Percentiles rank a stretch among this genome's conserved stretches.
These are phyloP conservation scores for Aspergillus piperis DNA, from an alignment of 2,329 filamentous ascomycete genomes.

Conservation along the genomic window DNA sequence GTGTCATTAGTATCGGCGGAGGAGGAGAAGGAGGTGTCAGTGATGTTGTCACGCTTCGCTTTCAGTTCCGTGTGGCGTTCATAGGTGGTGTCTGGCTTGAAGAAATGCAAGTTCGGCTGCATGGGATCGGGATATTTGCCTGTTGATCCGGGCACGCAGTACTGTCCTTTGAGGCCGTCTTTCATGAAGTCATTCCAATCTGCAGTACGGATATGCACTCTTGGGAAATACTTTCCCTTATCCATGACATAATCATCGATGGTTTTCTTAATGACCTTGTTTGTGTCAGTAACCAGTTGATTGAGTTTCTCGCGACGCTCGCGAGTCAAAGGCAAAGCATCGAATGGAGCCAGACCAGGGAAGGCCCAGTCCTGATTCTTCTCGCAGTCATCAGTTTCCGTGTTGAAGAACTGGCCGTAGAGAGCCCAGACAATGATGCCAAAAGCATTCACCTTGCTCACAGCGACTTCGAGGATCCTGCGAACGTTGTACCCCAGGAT, in stretches of 20 bases:
- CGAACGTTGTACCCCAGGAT: constrained; percentile 6
- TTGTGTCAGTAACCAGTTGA: constrained; percentile 7
- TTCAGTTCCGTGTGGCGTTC: not conserved
- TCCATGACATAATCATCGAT: not conserved
- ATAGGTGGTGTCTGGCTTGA: constrained; percentile 28
- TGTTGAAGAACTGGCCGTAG: constrained; percentile 15
- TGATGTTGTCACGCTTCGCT: not conserved
- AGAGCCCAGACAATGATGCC: constrained; percentile 5
- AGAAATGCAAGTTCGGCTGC: constrained; percentile 36
- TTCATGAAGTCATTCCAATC: constrained; percentile 35
- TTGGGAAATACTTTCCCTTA: not conserved
- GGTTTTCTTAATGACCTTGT: not conserved
- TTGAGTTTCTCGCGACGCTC: constrained; percentile 9
- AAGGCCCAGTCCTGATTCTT: constrained; percentile 11
- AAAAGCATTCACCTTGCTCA: not conserved
- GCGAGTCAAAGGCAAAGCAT: not conserved
- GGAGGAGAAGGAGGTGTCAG: not conserved
- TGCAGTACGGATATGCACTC: constrained; percentile 9
- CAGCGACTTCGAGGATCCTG: not conserved
- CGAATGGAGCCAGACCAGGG: not conserved
- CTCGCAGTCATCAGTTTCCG: constrained; percentile 1
- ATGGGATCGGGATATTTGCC: constrained; percentile 29
- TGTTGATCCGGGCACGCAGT: constrained; percentile 27
- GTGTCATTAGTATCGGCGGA: not conserved
- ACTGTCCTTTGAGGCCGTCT: constrained; percentile 30